Conservation (phyloP, 192 early-diverging fungal species). For the Rhizoclosmatium sp. region DNA sequence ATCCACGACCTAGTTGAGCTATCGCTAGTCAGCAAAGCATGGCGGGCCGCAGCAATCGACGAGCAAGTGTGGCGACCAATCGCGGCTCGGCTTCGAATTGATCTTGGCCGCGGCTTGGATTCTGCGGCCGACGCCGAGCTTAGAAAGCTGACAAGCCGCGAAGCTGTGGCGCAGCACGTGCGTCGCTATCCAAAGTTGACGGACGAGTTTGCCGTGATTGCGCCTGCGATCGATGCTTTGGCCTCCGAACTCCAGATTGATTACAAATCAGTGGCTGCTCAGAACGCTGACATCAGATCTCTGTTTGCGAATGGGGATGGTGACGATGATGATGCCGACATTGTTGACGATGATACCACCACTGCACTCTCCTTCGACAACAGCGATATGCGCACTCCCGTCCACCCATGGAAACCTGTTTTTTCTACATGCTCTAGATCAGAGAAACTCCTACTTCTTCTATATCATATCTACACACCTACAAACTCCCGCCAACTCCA, state of each 20-base stretch:
- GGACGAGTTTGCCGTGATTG: neutral
- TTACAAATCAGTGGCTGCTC: neutral
- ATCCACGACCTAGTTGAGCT: neutral
- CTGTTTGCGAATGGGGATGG: neutral
- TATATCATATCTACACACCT: conserved; percentile 3
- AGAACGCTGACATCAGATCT: neutral
- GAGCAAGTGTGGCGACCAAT: conserved; percentile 5
- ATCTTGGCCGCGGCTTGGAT: neutral
- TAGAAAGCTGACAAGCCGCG: too few species aligned
- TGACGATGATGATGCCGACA: neutral
- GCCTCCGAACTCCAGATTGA: neutral
- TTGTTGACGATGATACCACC: neutral
- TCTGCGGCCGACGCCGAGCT: neutral
- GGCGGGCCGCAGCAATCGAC: conserved; percentile 5
- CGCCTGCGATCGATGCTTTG: neutral
- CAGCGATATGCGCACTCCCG: neutral
- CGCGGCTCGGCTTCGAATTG: neutral
- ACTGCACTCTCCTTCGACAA: neutral
- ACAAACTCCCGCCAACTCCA: neutral
- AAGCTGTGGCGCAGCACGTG: neutral
- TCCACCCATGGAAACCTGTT: neutral
- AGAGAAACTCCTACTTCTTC: conserved; percentile 1
- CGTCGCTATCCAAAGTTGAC: neutral
- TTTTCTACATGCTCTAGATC: neutral
- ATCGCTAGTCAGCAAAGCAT: neutral